Evolutionary conservation across 108 stramenopile genomes (phyloP), one percentile per base, ranked within the genome.

Genomic region (Nitzschia sp.): DNA sequence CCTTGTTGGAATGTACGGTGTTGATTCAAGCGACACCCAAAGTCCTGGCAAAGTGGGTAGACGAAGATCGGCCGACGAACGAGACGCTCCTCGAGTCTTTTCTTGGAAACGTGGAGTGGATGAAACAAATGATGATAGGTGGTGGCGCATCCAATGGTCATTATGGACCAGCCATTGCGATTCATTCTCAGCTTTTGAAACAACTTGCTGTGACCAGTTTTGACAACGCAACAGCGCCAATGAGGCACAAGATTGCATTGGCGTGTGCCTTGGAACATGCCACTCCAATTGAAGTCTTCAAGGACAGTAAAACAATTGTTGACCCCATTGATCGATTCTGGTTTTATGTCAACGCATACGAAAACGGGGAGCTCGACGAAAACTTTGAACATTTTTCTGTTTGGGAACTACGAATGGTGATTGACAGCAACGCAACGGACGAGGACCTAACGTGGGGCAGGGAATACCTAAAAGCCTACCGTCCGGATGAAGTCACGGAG

Each of bases 361-460:
- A 67, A 36, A 30, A 55, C 26, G 71, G 71, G 18, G 73, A 78
- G 33, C 70, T 86, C 30, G 85, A 86, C 65, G 30, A 32, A 0
- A 30, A 38, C 9, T 82, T 86, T 72, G 46, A 46, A 15, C 56
- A 35, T 3, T 58, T 81, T 2, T 54, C 71, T 24, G 71, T 73
- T n/a, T 86, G 71, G 72, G 82, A 82, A 56, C 55, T 72, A 0
- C 67, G 85, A 11, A 72, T 68, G 55, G 72, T 77, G 1, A 53
- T 80, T 0, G 72, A 82, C 53, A 46, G 68, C 45, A 66, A 86
- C 69, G 85, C 85, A 0, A 32, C 67, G 11, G 29, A 77, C 29
- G 79, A 80, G n/a, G 66, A 80, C 26, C 31, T 86, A 23, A 54
- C 28, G 36, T 86, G 85, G 85, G 75, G 79, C 23, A 65, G 85